These are phyloP conservation scores for Penicillium sp. DNA, from an alignment of 2,329 filamentous ascomycete species.

Conservation along the genomic window DNA sequence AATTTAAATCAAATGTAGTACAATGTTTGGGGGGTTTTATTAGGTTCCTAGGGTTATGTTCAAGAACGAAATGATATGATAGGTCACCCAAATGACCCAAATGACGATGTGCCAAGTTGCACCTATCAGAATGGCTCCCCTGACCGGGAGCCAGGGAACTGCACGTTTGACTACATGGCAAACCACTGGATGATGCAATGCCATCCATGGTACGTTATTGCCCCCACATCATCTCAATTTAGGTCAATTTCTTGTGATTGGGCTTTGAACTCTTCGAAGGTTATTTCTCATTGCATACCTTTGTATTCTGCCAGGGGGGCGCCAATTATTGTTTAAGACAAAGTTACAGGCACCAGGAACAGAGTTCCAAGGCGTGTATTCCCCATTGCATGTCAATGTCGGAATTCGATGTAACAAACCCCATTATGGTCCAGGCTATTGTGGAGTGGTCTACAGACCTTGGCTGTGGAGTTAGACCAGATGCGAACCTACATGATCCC, in stretches of 20 bases:
- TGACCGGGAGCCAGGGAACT: constrained; percentile 2
- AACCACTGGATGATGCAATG: neutral
- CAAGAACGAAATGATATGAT: neutral
- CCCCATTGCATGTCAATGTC: neutral
- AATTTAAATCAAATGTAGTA: neutral
- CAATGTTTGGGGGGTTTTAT: neutral
- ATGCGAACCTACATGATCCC: neutral
- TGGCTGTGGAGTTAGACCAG: constrained; percentile 10
- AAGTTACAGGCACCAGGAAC: neutral
- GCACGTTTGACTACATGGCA: neutral
- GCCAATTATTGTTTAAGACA: neutral
- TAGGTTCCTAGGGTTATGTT: neutral
- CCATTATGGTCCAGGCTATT: constrained; percentile 11
- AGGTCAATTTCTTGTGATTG: neutral
- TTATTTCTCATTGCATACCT: neutral
- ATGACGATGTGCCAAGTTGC: neutral
- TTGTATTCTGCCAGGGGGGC: constrained; percentile 4
- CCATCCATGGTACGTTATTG: neutral
- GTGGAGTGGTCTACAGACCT: constrained; percentile 8
- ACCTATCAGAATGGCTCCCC: constrained; percentile 3
- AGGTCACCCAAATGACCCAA: neutral
- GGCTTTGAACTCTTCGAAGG: too few relatives aligned
- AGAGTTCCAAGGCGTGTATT: neutral
- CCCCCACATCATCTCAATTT: neutral
- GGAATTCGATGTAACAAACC: neutral